Conservation (phyloP, 805 yeast species). For the Kluyveromyces nonfermentans region DNA sequence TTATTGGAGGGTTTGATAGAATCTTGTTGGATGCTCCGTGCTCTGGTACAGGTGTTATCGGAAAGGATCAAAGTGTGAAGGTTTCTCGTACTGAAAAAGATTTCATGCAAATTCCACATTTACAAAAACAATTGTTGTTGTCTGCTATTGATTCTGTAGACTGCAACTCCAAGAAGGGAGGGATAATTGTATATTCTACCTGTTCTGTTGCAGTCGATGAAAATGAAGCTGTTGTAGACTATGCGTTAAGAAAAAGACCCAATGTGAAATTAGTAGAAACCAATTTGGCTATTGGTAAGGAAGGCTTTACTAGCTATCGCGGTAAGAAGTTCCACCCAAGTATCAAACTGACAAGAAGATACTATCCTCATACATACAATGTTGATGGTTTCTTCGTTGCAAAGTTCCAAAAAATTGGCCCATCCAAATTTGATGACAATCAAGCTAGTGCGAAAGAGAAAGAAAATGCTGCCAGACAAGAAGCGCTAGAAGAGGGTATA, state of each 20-base stretch:
- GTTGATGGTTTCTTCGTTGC: slow-evolving; percentile 99
- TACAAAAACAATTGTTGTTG: slow-evolving; percentile 85
- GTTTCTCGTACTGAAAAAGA: slow-evolving; percentile 91
- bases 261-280: slow-evolving; percentile 91
- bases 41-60: slow-evolving; percentile 98
- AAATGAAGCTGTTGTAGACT: slow-evolving; percentile 97
- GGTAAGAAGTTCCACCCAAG: slow-evolving; percentile 83
- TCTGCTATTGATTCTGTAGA: slow-evolving; percentile 98
- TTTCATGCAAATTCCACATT: slow-evolving; percentile 90
- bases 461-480: slow-evolving; percentile 72
- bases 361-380: slow-evolving; percentile 96
- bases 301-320: slow-evolving; percentile 86
- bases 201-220: slow-evolving; percentile 98
- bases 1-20: slow-evolving; percentile 96
- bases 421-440: slow-evolving; percentile 76
- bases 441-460: slow-evolving; percentile 85
- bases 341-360: slow-evolving; percentile 78
- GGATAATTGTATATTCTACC: slow-evolving; percentile 90
- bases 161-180: slow-evolving; percentile 86
- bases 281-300: slow-evolving; percentile 88
- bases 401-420: slow-evolving; percentile 81
- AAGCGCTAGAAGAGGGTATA: slow-evolving; percentile 71
- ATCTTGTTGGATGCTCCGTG: slow-evolving; percentile 96
- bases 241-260: slow-evolving; percentile 91
- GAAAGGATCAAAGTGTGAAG: slow-evolving; percentile 93